A percentile compares a stretch with the other conserved stretches of the same genome.
These are phyloP conservation scores for Gonium pectorale DNA, from an alignment of 139 green algal species.

Conservation along the genomic window DNA sequence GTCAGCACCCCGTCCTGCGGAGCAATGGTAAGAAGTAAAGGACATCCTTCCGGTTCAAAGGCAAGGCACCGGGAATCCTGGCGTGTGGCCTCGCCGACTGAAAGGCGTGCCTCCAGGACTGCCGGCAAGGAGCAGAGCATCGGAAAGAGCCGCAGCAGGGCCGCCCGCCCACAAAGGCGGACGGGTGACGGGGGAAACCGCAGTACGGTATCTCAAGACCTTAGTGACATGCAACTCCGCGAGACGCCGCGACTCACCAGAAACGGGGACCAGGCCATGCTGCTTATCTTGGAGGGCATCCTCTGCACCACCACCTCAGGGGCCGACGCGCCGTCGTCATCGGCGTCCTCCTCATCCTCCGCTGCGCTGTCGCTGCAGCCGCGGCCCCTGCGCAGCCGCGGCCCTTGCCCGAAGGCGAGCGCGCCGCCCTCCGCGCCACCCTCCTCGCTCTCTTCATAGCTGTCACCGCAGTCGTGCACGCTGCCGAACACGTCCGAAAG, in stretches of 20 bases:
- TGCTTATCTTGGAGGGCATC: constrained; percentile 82
- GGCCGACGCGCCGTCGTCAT: constrained; percentile 15
- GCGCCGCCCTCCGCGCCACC: background rate
- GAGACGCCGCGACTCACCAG: too few species aligned
- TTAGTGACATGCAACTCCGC: background rate
- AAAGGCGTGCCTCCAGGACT: too few species aligned
- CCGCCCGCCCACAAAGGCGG: too few species aligned
- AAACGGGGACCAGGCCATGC: constrained; percentile 29
- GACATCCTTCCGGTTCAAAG: too few species aligned
- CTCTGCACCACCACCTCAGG: constrained; percentile 66
- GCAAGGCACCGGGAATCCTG: too few species aligned
- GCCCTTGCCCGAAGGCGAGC: background rate
- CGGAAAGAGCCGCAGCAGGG: too few species aligned
- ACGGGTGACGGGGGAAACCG: too few species aligned
- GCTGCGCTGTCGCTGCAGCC: background rate
- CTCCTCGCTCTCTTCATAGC: background rate
- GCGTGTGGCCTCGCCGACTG: background rate
- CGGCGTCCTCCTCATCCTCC: background rate
- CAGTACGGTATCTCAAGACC: too few species aligned
- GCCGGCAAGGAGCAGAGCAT: too few species aligned
- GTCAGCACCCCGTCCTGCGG: constrained; percentile 70
- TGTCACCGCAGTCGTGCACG: background rate
- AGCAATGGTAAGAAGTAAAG: too few species aligned
- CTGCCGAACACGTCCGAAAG: constrained; percentile 52
- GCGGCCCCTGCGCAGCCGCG: background rate